Base-by-base conservation (phyloP, 2,329 filamentous ascomycete species). In the Fusarium aywerte region DNA sequence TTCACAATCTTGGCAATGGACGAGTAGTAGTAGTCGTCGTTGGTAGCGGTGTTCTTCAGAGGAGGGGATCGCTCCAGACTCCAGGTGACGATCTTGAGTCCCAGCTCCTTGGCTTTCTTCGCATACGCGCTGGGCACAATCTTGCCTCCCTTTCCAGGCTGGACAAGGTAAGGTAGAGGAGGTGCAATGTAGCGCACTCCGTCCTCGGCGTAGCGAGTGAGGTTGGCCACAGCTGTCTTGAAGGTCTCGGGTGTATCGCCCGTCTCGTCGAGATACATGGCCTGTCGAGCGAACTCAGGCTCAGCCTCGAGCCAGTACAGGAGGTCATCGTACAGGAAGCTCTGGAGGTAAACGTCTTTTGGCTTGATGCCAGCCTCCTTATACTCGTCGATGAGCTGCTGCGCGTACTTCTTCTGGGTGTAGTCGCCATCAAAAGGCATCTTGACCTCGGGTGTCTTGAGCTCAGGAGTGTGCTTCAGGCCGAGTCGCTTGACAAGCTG, bases 401-500 rank as follows among this genome's bases (percentile, higher is more conserved):
- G 87, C 0, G 87, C 86, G 73, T 87, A 92, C 71, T 82, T 78
- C 68, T 86, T 78, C 73, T 90, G 88, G 0, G 89, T 92, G 80
- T 90, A 92, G 73, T 83, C 74, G 29, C 81, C 82, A 40, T 81
- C 74, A 74, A 90, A 92, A 0, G 90, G 90, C 89, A 92, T 92
- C n/a, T 82, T 74, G n/a, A 92, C 86, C 68, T 85, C 80, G 33
- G 87, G 89, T 0, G 85, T 86, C 81, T 92, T 92, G 31, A 91
- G 82, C 77, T 91, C 89, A 7, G 87, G 85, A 0, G 87, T 89
- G 77, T 89, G 91, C 67, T 87, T 83, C 11, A 90, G 80, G 35
- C 86, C 88, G 39, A 87, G 80, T 3, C 77, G 76, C 67, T 90
- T 81, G 48, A 88, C 83, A 36, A 90, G 76, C 32, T 80, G 77